These are phyloP conservation scores for Exophiala mesophila DNA, from an alignment of 2,329 filamentous ascomycete species.

Conservation along the genomic window DNA sequence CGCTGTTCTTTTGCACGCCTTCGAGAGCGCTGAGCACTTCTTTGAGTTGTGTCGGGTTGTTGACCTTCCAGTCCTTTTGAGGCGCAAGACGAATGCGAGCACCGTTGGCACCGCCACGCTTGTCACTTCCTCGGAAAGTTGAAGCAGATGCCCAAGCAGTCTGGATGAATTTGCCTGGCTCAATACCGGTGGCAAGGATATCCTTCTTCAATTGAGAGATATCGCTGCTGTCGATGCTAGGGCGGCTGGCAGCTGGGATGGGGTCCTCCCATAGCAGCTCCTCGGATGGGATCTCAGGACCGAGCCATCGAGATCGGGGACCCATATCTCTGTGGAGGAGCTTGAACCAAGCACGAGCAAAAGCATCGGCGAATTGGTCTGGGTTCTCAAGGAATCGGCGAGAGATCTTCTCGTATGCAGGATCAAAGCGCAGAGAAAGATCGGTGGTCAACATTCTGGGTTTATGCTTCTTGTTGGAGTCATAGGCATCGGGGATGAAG, in stretches of 20 bases:
- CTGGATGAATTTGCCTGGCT: constrained; percentile 57
- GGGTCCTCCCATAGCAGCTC: constrained; percentile 71
- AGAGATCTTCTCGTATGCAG: constrained; percentile 69
- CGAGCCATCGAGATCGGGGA: constrained; percentile 64
- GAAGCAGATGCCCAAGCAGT: constrained; percentile 67
- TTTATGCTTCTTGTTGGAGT: constrained; percentile 64
- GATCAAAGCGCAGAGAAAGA: constrained; percentile 66
- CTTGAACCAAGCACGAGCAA: constrained; percentile 77
- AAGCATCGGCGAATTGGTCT: constrained; percentile 63
- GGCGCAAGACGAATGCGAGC: constrained; percentile 70
- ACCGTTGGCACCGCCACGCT: constrained; percentile 78
- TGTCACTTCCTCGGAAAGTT: constrained; percentile 69
- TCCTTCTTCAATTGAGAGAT: constrained; percentile 62
- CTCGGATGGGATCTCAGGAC: constrained; percentile 68
- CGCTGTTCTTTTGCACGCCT: constrained; percentile 56
- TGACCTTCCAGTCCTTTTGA: constrained; percentile 67
- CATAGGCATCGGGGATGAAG: constrained; percentile 67
- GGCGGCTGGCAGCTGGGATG: constrained; percentile 55
- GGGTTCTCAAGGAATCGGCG: constrained; percentile 65
- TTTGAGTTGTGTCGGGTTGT: constrained; percentile 64
- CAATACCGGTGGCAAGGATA: constrained; percentile 60
- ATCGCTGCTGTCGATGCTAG: constrained; percentile 59
- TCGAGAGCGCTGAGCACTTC: constrained; percentile 60
- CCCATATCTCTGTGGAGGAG: constrained; percentile 76
- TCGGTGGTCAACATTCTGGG: constrained; percentile 76